Conservation (phyloP, 805 yeast species). For the Candida insectorum region DNA sequence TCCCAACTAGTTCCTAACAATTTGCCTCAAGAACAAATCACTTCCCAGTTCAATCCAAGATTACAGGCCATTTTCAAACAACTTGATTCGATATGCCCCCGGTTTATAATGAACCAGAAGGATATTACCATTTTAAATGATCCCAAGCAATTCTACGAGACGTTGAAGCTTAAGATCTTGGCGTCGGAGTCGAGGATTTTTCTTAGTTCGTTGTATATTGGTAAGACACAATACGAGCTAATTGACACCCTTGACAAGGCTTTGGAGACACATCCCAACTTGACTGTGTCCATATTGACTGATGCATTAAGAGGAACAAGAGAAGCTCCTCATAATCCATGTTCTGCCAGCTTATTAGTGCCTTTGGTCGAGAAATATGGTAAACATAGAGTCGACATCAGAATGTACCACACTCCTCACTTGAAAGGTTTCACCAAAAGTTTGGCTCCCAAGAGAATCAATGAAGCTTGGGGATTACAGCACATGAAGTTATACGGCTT, state of each 20-base stretch:
- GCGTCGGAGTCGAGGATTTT: constrained; percentile 67
- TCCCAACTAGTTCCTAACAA: background rate
- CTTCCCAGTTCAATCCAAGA: constrained; percentile 39
- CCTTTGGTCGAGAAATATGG: constrained; percentile 64
- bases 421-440: constrained; percentile 62
- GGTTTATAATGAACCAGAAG: constrained; percentile 55
- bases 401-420: constrained; percentile 90
- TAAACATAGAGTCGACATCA: constrained; percentile 63
- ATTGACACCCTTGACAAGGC: constrained; percentile 61
- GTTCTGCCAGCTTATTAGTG: constrained; percentile 74
- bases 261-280: constrained; percentile 51
- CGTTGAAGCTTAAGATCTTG: constrained; percentile 59
- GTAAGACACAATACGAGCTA: constrained; percentile 76
- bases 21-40: constrained; percentile 3
- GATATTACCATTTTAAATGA: constrained; percentile 59
- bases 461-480: constrained; percentile 91
- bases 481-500: constrained; percentile 97
- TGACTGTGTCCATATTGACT: constrained; percentile 69
- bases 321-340: constrained; percentile 69
- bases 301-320: constrained; percentile 93
- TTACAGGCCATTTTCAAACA: constrained; percentile 44
- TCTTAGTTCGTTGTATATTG: constrained; percentile 82
- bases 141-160: constrained; percentile 72
- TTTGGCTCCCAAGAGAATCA: constrained; percentile 75
- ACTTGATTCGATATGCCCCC: constrained; percentile 62